Base-by-base conservation (phyloP, 352 stramenopile species). In the Thalassiosira pacifica region DNA sequence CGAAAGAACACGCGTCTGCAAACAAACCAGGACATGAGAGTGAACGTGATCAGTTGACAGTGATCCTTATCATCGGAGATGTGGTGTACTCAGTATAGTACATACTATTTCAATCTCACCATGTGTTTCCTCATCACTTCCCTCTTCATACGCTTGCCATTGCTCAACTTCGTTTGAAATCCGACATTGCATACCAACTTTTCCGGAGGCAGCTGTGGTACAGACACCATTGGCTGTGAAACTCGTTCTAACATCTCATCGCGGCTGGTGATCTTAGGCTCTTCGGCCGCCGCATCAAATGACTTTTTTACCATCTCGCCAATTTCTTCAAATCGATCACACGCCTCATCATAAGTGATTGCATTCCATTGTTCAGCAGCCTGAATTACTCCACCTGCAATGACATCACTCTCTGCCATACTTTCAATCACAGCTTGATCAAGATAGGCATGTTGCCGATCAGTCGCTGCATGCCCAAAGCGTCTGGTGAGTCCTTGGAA, bases 111-210 rank as follows among this genome's bases (percentile, higher is more conserved):
- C n/a, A n/a, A n/a, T n/a, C n/a, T n/a, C n/a, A n/a, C n/a, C 92
- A 96, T 96, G 32, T 95, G 89, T 66, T 94, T 95, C 64, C 94
- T 82, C 92, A 96, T 95, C 0, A 94, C 88, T 69, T 96, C 90
- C 52, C 68, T 75, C 74, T 93, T 94, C 55, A 76, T 57, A 22
- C 74, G 26, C 37, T 88, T 78, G 13, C 19, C 26, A 32, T 70
- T 89, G 29, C 16, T 60, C 45, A 24, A 65, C 59, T 65, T 32
- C 32, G 13, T 27, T 71, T 60, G 24, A 0, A 70, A 9, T 22
- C 53, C 59, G 83, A 64, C 3, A 0, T 64, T 45, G 1, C 29
- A 66, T 19, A 42, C 29, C 24, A 82, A 19, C 24, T 45, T 37
- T 34, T 73, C 45, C 27, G 27, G 22, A 22, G 75, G 59, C 19